Conservation (phyloP, 225 moss, liverwort and hornwort species). For the Polytrichum formosum region DNA sequence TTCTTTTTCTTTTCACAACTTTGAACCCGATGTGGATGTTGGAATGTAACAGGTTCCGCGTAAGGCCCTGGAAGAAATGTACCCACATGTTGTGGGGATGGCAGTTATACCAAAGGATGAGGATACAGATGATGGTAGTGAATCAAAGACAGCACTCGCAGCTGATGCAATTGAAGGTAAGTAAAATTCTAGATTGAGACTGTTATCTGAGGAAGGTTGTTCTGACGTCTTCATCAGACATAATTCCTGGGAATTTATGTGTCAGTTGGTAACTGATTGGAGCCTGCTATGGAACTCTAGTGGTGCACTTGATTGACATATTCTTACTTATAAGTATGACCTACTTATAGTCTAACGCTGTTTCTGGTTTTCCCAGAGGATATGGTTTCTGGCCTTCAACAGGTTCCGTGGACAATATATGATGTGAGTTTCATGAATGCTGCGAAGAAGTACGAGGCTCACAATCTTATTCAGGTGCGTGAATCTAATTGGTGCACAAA, state of each 20-base stretch:
- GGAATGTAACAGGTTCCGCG: slow-evolving; percentile 5
- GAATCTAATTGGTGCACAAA: slow-evolving; percentile 1
- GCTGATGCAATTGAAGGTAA: slow-evolving; percentile 41
- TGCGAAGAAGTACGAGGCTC: slow-evolving; percentile 20
- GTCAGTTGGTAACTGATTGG: background rate
- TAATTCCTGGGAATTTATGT: background rate
- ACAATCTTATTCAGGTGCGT: slow-evolving; percentile 59
- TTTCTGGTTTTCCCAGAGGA: slow-evolving; percentile 30
- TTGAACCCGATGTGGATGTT: background rate
- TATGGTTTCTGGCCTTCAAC: slow-evolving; percentile 54
- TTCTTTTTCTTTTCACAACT: slow-evolving; percentile 1
- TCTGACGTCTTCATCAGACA: background rate
- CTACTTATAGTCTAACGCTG: background rate
- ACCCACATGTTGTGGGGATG: slow-evolving; percentile 49
- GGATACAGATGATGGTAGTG: background rate
- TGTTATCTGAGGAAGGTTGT: background rate
- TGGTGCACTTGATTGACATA: background rate
- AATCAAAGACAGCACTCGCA: slow-evolving; percentile 20
- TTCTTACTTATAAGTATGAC: background rate
- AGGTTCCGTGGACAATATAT: slow-evolving; percentile 50
- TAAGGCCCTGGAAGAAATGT: slow-evolving; percentile 15
- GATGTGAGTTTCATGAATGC: slow-evolving; percentile 44
- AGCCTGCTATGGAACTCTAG: background rate
- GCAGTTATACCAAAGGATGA: slow-evolving; percentile 23
- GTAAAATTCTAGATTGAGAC: background rate